A percentile compares a stretch with the other conserved stretches of the same genome.
Evolutionary conservation across 495 filamentous ascomycete genomes (phyloP).

Genomic region (Hypomontagnella monticulosa): DNA sequence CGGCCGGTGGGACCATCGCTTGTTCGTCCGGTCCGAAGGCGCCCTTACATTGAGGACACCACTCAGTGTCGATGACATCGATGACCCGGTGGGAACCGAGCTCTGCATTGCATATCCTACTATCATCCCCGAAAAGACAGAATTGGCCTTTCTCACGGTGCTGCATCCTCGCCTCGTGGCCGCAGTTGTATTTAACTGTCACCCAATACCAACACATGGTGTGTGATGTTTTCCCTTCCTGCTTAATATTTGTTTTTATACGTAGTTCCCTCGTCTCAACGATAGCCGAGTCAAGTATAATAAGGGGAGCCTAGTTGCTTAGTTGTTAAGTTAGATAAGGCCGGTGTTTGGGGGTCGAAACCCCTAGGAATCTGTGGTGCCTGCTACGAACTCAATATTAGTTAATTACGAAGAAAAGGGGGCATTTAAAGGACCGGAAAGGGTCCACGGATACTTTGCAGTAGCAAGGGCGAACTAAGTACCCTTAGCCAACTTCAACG

Average conservation of each 20-base stretch:
- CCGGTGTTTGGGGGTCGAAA: background rate
- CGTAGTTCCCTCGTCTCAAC: background rate
- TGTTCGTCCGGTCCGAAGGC: background rate
- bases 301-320: background rate
- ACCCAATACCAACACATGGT: slow-evolving; percentile 17
- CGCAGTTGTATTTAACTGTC: slow-evolving; percentile 12
- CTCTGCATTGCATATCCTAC: slow-evolving; percentile 3
- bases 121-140: slow-evolving; percentile 7
- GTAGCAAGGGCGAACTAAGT: background rate
- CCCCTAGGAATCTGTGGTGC: slow-evolving; percentile 13
- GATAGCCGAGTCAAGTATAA: background rate
- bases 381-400: slow-evolving; percentile 29
- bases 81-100: slow-evolving; percentile 22
- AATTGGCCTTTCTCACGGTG: background rate
- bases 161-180: slow-evolving; percentile 6
- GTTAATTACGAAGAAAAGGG: background rate
- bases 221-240: background rate
- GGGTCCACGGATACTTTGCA: background rate
- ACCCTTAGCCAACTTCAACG: background rate
- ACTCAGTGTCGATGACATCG: background rate
- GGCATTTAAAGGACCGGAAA: slow-evolving; percentile 9
- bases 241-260: background rate
- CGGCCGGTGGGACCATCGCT: background rate
- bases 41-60: slow-evolving; percentile 9
- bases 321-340: background rate